These are phyloP conservation scores for Fraxinus anomala DNA, from an alignment of 257 asterid genomes.

Conservation along the genomic window DNA sequence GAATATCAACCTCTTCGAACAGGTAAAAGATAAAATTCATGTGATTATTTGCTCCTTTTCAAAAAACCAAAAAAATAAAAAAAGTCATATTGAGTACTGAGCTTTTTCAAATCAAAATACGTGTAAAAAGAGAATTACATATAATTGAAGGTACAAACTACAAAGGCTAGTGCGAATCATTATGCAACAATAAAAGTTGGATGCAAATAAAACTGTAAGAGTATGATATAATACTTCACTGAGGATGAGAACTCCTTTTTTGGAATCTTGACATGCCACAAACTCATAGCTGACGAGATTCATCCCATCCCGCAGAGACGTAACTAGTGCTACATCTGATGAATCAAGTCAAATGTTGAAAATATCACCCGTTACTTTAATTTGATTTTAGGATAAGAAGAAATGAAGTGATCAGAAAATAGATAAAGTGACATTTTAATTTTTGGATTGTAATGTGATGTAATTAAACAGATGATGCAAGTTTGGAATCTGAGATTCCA, in stretches of 20 bases:
- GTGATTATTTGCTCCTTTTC: conserved; percentile 17
- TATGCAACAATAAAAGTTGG: background rate
- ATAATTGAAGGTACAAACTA: conserved; percentile 6
- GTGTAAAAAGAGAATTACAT: conserved; percentile 3
- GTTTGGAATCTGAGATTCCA: conserved; percentile 1
- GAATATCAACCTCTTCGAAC: background rate
- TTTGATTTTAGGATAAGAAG: background rate
- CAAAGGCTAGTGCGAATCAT: background rate
- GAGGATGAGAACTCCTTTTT: conserved; percentile 91
- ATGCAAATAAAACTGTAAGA: conserved; percentile 17
- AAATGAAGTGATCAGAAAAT: conserved; percentile 20
- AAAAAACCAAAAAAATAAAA: background rate
- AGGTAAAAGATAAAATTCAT: conserved; percentile 19
- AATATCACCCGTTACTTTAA: conserved; percentile 26
- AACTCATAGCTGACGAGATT: conserved; percentile 99
- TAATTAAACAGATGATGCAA: background rate
- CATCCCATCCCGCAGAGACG: conserved; percentile 98
- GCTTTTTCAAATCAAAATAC: conserved; percentile 14
- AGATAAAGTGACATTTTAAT: background rate
- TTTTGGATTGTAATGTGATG: background rate
- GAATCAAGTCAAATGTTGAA: conserved; percentile 31
- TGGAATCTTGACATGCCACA: conserved; percentile 93
- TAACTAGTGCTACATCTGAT: conserved; percentile 93
- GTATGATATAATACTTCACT: conserved; percentile 61
- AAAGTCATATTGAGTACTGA: conserved; percentile 11